Evolutionary conservation across 345 rosid species (phyloP).

Genomic region (Schrenkiella parvula): DNA sequence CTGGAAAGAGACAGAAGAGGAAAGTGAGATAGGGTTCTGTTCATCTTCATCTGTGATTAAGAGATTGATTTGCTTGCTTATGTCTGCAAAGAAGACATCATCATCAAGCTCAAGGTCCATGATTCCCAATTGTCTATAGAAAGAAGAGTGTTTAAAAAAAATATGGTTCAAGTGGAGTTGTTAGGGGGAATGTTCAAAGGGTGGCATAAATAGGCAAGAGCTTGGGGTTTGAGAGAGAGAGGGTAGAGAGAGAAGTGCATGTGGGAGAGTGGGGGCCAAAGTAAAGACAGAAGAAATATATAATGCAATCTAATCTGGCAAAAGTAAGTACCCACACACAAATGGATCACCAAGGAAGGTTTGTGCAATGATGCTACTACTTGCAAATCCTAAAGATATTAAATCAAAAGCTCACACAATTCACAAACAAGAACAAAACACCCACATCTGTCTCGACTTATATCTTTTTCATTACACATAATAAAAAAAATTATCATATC

Average conservation of each 20-base stretch:
- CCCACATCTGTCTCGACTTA: constrained; percentile 16
- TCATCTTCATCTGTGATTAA: constrained; percentile 91
- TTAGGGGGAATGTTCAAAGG: constrained; percentile 30
- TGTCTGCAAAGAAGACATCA: constrained; percentile 83
- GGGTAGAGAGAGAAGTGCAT: constrained; percentile 21
- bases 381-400: constrained; percentile 16
- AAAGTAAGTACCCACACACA: constrained; percentile 28
- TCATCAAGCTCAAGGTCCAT: constrained; percentile 85
- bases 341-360: constrained; percentile 28
- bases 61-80: constrained; percentile 85
- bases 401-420: constrained; percentile 26
- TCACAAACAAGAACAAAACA: constrained; percentile 25
- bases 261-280: constrained; percentile 38
- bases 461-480: not conserved
- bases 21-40: constrained; percentile 41
- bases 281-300: constrained; percentile 5
- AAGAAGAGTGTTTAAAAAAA: not conserved
- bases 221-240: constrained; percentile 5
- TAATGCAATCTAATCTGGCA: constrained; percentile 31
- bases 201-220: constrained; percentile 26
- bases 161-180: constrained; percentile 16
- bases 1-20: constrained; percentile 70
- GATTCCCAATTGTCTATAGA: not conserved
- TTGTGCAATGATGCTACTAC: constrained; percentile 32
- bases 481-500: not conserved